Conservation (phyloP, 176 grass and related monocot species). For the Oryza brachyantha region DNA sequence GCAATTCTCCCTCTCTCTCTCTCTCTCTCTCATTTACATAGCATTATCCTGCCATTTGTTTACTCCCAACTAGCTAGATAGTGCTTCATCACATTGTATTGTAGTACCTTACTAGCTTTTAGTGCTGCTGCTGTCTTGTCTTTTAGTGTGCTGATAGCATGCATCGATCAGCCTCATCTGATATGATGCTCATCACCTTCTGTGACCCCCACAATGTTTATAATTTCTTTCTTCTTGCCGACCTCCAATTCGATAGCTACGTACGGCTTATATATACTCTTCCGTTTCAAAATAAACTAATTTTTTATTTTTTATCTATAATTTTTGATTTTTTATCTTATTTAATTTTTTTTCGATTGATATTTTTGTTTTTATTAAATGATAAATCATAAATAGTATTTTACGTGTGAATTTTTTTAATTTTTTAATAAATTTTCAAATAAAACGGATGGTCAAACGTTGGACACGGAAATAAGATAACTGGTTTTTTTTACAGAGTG, state of each 20-base stretch:
- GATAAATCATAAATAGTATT: no score
- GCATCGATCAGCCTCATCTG: neutral
- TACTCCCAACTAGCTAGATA: conserved; percentile 33
- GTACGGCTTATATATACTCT: neutral
- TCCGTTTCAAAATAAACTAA: no score
- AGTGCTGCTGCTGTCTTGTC: neutral
- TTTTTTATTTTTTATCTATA: no score
- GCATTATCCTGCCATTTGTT: conserved; percentile 43
- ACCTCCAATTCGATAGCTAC: neutral
- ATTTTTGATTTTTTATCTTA: no score
- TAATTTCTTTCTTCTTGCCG: neutral
- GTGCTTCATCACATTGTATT: conserved; percentile 31
- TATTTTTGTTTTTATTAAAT: no score
- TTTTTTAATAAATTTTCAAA: no score
- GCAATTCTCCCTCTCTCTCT: no score
- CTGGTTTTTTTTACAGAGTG: no score
- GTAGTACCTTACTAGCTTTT: conserved; percentile 2
- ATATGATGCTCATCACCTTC: neutral
- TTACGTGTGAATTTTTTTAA: no score
- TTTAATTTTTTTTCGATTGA: no score
- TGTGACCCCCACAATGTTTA: neutral
- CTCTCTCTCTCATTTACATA: conserved; percentile 33
- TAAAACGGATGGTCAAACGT: no score
- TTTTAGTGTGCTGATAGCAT: neutral
- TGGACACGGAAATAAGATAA: no score